Evolutionary conservation across 768 basidiomycete species (phyloP).

Genomic region (Dioszegia hungarica): DNA sequence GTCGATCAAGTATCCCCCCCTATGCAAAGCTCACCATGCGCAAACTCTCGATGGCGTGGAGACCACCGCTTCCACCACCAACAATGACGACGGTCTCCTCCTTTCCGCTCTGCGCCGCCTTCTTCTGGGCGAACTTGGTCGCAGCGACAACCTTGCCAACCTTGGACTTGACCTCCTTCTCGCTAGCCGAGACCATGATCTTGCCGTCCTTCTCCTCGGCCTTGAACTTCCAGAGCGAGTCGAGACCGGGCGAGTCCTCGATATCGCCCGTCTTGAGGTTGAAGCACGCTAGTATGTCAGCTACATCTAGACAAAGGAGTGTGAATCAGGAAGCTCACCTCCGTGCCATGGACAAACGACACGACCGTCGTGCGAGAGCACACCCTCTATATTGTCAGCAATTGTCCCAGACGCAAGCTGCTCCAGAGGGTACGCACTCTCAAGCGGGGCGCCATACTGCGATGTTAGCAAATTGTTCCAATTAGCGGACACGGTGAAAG

Average conservation of each 20-base stretch:
- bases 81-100: slow-evolving; percentile 67
- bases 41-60: slow-evolving; percentile 72
- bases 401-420: slow-evolving; percentile 29
- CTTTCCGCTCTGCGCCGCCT: slow-evolving; percentile 38
- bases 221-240: slow-evolving; percentile 73
- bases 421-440: slow-evolving; percentile 50
- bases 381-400: slow-evolving; percentile 64
- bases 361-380: slow-evolving; percentile 69
- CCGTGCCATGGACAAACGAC: slow-evolving; percentile 88
- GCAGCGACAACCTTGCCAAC: slow-evolving; percentile 58
- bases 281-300: slow-evolving; percentile 65
- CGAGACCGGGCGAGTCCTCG: slow-evolving; percentile 84
- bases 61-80: slow-evolving; percentile 77
- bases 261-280: slow-evolving; percentile 60
- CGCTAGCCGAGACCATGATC: slow-evolving; percentile 70
- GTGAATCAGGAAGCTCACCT: slow-evolving; percentile 54
- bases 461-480: background rate
- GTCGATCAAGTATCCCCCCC: background rate
- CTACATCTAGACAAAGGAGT: background rate
- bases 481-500: background rate
- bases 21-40: slow-evolving; percentile 58
- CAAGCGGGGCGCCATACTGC: slow-evolving; percentile 75
- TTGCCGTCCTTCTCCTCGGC: slow-evolving; percentile 61
- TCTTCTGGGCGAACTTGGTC: slow-evolving; percentile 11
- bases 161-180: slow-evolving; percentile 63